These are phyloP conservation scores for Garcia nutans DNA, from an alignment of 345 rosid genomes.

Conservation along the genomic window DNA sequence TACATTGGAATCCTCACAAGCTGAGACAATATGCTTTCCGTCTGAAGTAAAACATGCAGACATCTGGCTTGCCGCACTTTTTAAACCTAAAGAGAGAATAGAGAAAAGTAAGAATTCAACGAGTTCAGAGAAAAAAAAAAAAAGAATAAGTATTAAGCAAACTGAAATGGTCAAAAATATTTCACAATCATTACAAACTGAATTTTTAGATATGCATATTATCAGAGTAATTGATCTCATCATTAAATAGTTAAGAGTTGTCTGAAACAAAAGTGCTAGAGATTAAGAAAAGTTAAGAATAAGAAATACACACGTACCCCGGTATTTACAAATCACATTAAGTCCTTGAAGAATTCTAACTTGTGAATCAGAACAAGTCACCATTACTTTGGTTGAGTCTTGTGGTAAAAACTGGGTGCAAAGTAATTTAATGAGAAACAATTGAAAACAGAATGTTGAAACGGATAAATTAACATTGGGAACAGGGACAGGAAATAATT, in stretches of 20 bases:
- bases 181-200: neutral
- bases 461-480: neutral
- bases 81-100: slow-evolving; percentile 15
- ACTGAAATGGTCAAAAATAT: neutral
- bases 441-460: neutral
- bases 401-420: slow-evolving; percentile 37
- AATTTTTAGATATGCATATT: neutral
- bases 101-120: neutral
- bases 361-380: slow-evolving; percentile 44
- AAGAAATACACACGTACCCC: slow-evolving; percentile 26
- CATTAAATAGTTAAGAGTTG: neutral
- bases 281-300: neutral
- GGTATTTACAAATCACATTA: slow-evolving; percentile 38
- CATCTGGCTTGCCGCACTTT: slow-evolving; percentile 36
- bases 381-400: slow-evolving; percentile 40
- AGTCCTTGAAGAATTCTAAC: slow-evolving; percentile 35
- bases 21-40: slow-evolving; percentile 43
- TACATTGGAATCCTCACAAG: slow-evolving; percentile 44
- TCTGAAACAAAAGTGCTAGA: neutral
- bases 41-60: slow-evolving; percentile 43
- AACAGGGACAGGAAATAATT: neutral
- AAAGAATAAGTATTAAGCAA: no score
- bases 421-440: neutral
- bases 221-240: neutral
- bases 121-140: neutral